A percentile compares a stretch with the other conserved stretches of the same genome.
Conservation (phyloP, 1,284 basidiomycete species). For the Sanghuangporus baumii region DNA sequence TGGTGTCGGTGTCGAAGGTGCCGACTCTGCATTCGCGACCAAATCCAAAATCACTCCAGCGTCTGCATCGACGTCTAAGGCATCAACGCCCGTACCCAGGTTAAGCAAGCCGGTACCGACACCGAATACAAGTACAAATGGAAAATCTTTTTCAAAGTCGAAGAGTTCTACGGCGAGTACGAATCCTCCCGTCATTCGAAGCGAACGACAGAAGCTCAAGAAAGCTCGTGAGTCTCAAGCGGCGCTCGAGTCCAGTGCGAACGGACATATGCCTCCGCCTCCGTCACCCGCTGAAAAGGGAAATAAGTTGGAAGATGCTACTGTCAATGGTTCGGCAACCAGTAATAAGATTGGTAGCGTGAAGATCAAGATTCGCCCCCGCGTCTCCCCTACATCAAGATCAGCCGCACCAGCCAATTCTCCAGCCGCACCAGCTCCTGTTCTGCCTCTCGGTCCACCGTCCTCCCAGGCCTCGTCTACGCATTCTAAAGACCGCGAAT, state of each 20-base stretch:
- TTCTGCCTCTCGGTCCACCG: conserved; percentile 12
- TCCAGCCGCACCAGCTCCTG: not conserved
- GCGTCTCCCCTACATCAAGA: not conserved
- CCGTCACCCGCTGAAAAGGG: not conserved
- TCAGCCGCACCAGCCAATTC: not conserved
- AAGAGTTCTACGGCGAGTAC: not conserved
- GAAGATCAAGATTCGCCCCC: conserved; percentile 11
- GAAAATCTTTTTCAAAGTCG: not conserved
- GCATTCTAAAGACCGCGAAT: not conserved
- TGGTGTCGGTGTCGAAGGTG: conserved; percentile 34
- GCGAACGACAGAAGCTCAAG: conserved; percentile 10
- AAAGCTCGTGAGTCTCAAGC: not conserved
- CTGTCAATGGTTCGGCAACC: not conserved
- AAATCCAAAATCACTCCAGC: conserved; percentile 30
- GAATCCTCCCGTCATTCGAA: not conserved
- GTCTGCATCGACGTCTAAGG: conserved; percentile 23
- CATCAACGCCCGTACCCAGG: not conserved
- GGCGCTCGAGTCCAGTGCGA: not conserved
- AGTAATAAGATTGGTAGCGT: not conserved
- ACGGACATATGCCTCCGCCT: not conserved
- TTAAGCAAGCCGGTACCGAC: conserved; percentile 15
- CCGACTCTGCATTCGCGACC: conserved; percentile 51
- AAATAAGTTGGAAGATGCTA: not conserved
- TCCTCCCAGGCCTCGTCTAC: conserved; percentile 2
- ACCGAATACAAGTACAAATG: conserved; percentile 2